These are phyloP conservation scores for Mycoemilia scoparia DNA, from an alignment of 192 early-diverging fungal species.

Conservation along the genomic window DNA sequence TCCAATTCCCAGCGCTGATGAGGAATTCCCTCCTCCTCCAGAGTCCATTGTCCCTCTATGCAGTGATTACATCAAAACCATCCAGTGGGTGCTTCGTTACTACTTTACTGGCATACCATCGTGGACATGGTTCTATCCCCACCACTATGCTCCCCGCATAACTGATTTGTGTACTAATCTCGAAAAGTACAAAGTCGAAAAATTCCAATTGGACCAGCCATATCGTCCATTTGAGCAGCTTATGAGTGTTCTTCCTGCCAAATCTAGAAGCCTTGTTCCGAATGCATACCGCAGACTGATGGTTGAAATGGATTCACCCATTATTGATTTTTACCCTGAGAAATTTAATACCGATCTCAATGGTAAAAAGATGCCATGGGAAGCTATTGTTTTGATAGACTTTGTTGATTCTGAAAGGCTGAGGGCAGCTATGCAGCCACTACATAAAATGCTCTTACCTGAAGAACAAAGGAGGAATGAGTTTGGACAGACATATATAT, in stretches of 20 bases:
- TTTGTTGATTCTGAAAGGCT: conserved; percentile 87
- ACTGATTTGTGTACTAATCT: conserved; percentile 50
- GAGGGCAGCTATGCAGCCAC: conserved; percentile 53
- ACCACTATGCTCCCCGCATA: conserved; percentile 91
- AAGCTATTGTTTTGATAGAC: conserved; percentile 93
- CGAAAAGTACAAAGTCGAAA: conserved; percentile 32
- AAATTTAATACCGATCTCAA: conserved; percentile 90
- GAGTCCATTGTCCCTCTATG: conserved; percentile 36
- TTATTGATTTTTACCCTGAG: conserved; percentile 86
- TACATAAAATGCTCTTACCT: conserved; percentile 36
- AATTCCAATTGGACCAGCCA: conserved; percentile 62
- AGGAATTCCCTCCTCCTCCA: conserved; percentile 17
- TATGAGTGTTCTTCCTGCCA: conserved; percentile 92
- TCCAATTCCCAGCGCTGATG: conserved; percentile 11
- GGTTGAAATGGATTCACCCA: conserved; percentile 61
- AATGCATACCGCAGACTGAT: conserved; percentile 64
- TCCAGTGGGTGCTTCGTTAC: conserved; percentile 95
- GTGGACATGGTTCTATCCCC: conserved; percentile 98
- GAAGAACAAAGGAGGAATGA: conserved; percentile 39
- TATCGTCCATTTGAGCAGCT: conserved; percentile 96
- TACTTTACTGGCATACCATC: conserved; percentile 92
- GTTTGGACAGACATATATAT: conserved; percentile 43
- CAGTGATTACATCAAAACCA: conserved; percentile 68
- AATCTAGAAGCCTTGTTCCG: conserved; percentile 70
- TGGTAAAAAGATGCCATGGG: conserved; percentile 97